phyloP scores from a whole-genome alignment of 2,329 filamentous ascomycete genomes.

The Davidsoniella neocaledoniae region DNA sequence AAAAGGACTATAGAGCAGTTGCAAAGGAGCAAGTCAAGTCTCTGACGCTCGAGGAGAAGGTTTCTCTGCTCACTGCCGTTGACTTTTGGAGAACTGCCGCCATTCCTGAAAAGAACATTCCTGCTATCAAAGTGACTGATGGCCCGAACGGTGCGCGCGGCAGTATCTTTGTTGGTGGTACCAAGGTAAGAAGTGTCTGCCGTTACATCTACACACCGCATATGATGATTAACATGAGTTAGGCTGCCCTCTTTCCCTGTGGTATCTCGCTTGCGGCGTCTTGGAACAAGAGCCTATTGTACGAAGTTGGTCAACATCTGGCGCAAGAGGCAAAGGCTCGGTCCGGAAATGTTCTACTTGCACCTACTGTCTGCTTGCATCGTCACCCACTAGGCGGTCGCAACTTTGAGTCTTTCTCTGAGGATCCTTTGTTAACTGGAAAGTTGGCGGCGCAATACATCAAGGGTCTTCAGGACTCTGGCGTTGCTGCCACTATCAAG shows the following conservation, averaged over 20 bases:
- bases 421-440: conserved; percentile 63
- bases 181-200: conserved; percentile 27
- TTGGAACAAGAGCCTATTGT: conserved; percentile 56
- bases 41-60: conserved; percentile 42
- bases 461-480: conserved; percentile 54
- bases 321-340: conserved; percentile 57
- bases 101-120: conserved; percentile 45
- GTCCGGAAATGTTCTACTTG: conserved; percentile 56
- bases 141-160: conserved; percentile 55
- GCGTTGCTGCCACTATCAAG: conserved; percentile 64
- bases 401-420: conserved; percentile 76
- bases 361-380: conserved; percentile 68
- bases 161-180: conserved; percentile 50
- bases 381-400: conserved; percentile 68
- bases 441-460: conserved; percentile 57
- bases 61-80: conserved; percentile 41
- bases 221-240: conserved; percentile 12
- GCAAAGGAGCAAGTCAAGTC: not conserved
- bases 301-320: conserved; percentile 52
- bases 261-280: conserved; percentile 64
- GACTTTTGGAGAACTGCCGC: conserved; percentile 56
- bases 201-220: conserved; percentile 4
- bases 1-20: not conserved
- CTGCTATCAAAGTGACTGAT: conserved; percentile 49
- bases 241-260: conserved; percentile 65